Conservation (phyloP, 2,329 filamentous ascomycete species). For the Tolypocladium ophioglossoides region DNA sequence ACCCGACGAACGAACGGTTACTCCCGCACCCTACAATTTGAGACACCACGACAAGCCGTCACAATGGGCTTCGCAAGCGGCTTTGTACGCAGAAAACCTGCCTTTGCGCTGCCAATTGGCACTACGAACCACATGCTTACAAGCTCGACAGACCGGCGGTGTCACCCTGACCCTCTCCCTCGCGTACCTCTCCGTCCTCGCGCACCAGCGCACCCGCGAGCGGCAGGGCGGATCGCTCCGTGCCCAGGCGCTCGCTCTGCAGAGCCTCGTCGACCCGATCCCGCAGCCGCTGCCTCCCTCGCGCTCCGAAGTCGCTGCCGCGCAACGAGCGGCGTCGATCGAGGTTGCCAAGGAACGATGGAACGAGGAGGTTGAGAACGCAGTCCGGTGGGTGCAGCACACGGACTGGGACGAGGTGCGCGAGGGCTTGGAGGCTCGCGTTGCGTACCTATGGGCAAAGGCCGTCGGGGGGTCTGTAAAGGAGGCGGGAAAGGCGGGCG, state of each 20-base stretch:
- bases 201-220: conserved; percentile 59
- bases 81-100: conserved; percentile 47
- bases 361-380: conserved; percentile 62
- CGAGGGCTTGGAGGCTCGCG: conserved; percentile 42
- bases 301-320: conserved; percentile 37
- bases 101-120: not conserved
- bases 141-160: conserved; percentile 51
- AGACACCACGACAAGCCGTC: conserved; percentile 1
- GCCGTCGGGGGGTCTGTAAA: conserved; percentile 22
- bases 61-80: conserved; percentile 65
- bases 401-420: conserved; percentile 55
- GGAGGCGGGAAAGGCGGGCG: conserved; percentile 15
- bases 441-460: conserved; percentile 33
- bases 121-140: conserved; percentile 1
- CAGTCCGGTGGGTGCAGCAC: conserved; percentile 55
- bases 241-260: conserved; percentile 43
- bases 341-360: conserved; percentile 66
- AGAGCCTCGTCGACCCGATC: conserved; percentile 38
- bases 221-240: conserved; percentile 45
- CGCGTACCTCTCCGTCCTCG: conserved; percentile 60
- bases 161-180: conserved; percentile 64
- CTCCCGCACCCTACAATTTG: not conserved
- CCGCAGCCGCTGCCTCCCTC: conserved; percentile 36
- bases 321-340: conserved; percentile 43
- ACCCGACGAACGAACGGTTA: not conserved